A percentile compares a stretch with the other conserved stretches of the same genome.
These are phyloP conservation scores for Phyllosticta paracitricarpa DNA, from an alignment of 2,329 filamentous ascomycete species.

Conservation along the genomic window DNA sequence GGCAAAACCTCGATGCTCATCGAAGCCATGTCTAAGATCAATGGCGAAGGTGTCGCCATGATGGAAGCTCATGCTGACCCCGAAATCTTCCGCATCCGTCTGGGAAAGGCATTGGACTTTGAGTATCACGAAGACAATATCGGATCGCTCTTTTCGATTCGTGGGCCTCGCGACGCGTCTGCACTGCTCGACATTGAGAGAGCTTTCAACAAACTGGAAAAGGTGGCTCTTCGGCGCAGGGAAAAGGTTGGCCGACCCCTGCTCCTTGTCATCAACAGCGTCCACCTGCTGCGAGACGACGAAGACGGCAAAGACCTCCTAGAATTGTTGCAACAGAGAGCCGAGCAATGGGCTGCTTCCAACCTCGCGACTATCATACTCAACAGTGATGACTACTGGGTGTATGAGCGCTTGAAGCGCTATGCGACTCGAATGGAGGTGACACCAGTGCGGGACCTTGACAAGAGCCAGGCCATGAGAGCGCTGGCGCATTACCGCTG, in stretches of 20 bases:
- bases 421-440: slow-evolving; percentile 93
- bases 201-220: slow-evolving; percentile 95
- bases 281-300: slow-evolving; percentile 83
- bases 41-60: slow-evolving; percentile 86
- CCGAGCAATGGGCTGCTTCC: slow-evolving; percentile 90
- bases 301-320: slow-evolving; percentile 88
- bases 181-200: slow-evolving; percentile 91
- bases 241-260: slow-evolving; percentile 56
- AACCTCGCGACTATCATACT: slow-evolving; percentile 87
- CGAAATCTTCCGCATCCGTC: slow-evolving; percentile 85
- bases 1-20: slow-evolving; percentile 96
- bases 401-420: slow-evolving; percentile 88
- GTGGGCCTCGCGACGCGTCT: slow-evolving; percentile 82
- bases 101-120: slow-evolving; percentile 90
- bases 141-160: slow-evolving; percentile 88
- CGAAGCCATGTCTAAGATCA: slow-evolving; percentile 86
- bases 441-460: slow-evolving; percentile 72
- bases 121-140: slow-evolving; percentile 98
- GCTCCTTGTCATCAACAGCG: slow-evolving; percentile 88
- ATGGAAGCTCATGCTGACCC: slow-evolving; percentile 92
- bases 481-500: slow-evolving; percentile 73
- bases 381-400: slow-evolving; percentile 97
- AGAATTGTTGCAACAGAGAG: slow-evolving; percentile 88
- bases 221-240: slow-evolving; percentile 71
- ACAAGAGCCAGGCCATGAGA: slow-evolving; percentile 64